Evolutionary conservation across 2,329 filamentous ascomycete species (phyloP), one percentile per base, ranked within the genome.

Genomic region (Macrophomina pseudophaseolina): DNA sequence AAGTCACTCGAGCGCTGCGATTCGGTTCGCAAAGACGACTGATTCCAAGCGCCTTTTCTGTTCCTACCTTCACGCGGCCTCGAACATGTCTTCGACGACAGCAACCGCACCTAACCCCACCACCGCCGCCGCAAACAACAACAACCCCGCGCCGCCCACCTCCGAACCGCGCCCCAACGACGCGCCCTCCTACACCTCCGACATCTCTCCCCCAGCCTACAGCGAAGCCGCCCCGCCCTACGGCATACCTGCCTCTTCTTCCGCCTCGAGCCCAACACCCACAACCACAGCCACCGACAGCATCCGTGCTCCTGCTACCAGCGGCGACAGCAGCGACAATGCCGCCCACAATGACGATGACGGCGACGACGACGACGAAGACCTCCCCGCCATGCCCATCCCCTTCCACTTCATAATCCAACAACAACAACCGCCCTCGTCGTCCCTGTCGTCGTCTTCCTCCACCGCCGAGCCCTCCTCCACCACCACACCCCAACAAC

Each of bases 401-500:
- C 64, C 64, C 44, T 66, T 66, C 64, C 35, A 66, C 64, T 66
- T 66, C 53, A 18, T 59, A 18, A 28, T 66, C 14, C 53, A 42
- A 33, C 28, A 23, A 33, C 28, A 23, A 23, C 56, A 12, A 7
- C 62, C 38, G 38, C 38, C 44, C 28, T 49, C 18, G 28, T 9
- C 60, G 1, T 6, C 18, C 48, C 6, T 9, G 44, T 4, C n/a
- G n/a, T n/a, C n/a, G n/a, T 23, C 23, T 2, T 2, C 23, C 23
- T 23, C 23, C 23, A 3, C 23, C 23, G 23, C 23, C 23, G 23
- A 23, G 23, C 23, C 23, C 23, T 23, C 42, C 42, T 40, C 59
- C 16, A 12, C 30, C 35, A 9, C 60, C 23, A 23, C 23, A 23
- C 2, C 23, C 23, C 23, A 23, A 23, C 23, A 23, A 23, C 1